phyloP scores from a whole-genome alignment of 148 eudicot genomes.

The Rhododendron griersonianum region DNA sequence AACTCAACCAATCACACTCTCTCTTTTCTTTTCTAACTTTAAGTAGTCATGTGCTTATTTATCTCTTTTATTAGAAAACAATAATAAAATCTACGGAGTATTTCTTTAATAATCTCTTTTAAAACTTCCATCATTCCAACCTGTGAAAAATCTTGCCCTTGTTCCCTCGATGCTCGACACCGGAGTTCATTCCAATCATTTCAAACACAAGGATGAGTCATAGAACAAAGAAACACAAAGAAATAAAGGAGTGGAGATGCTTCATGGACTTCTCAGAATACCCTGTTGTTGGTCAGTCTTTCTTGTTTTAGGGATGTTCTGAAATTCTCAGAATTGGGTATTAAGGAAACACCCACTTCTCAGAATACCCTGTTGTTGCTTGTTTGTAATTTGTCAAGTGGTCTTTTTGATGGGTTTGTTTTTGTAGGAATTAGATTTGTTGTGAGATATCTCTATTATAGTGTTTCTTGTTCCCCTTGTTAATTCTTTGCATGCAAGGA shows the following conservation, averaged over 20 bases:
- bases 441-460: not conserved
- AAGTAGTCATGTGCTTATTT: not conserved
- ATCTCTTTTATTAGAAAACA: not conserved
- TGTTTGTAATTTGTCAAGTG: not conserved
- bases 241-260: conserved; percentile 1
- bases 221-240: conserved; percentile 4
- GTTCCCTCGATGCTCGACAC: conserved; percentile 41
- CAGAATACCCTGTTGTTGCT: not conserved
- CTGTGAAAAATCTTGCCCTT: conserved; percentile 18
- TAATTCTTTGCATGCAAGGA: not conserved
- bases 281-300: conserved; percentile 22
- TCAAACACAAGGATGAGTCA: conserved; percentile 12
- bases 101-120: not conserved
- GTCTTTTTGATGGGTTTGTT: conserved; percentile 4
- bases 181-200: conserved; percentile 21
- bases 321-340: conserved; percentile 15
- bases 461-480: not conserved
- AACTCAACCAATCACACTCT: not conserved
- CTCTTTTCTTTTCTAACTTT: not conserved
- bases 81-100: not conserved
- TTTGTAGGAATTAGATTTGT: not conserved
- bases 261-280: conserved; percentile 12
- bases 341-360: conserved; percentile 7
- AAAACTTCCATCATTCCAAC: conserved; percentile 13
- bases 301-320: conserved; percentile 8